phyloP scores from a whole-genome alignment of 2,329 filamentous ascomycete species.

The Graphilbum fragrans region DNA sequence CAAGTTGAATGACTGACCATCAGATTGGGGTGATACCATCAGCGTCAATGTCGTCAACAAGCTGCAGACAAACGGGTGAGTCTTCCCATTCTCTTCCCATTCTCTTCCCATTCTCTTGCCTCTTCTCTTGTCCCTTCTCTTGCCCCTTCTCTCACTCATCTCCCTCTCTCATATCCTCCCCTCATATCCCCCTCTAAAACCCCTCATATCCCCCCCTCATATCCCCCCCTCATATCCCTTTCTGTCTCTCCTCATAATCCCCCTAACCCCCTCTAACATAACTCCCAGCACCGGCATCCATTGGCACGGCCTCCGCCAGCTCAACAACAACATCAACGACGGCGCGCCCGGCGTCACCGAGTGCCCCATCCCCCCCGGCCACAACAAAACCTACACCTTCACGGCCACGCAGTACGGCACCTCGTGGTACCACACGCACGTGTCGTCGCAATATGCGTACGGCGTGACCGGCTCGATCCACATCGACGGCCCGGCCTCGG shows the following conservation, averaged over 20 bases:
- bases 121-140: background rate
- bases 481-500: conserved; percentile 27
- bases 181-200: too few relatives aligned
- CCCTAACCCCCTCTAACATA: background rate
- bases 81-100: too few relatives aligned
- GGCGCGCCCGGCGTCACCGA: conserved; percentile 32
- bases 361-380: conserved; percentile 25
- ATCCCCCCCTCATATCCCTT: too few relatives aligned
- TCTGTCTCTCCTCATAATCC: too few relatives aligned
- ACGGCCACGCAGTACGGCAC: conserved; percentile 23
- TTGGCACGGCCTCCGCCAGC: conserved; percentile 35
- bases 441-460: conserved; percentile 33
- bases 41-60: conserved; percentile 53
- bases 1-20: conserved; percentile 15
- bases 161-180: too few relatives aligned
- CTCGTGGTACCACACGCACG: conserved; percentile 35
- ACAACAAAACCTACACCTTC: conserved; percentile 22
- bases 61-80: conserved; percentile 29
- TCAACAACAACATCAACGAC: conserved; percentile 27
- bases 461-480: conserved; percentile 37
- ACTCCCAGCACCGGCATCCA: conserved; percentile 27
- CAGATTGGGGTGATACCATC: conserved; percentile 36
- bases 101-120: background rate
- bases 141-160: too few relatives aligned
- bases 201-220: too few relatives aligned